These are phyloP conservation scores for Solanum peruvianum DNA, from an alignment of 257 asterid species.

Conservation along the genomic window DNA sequence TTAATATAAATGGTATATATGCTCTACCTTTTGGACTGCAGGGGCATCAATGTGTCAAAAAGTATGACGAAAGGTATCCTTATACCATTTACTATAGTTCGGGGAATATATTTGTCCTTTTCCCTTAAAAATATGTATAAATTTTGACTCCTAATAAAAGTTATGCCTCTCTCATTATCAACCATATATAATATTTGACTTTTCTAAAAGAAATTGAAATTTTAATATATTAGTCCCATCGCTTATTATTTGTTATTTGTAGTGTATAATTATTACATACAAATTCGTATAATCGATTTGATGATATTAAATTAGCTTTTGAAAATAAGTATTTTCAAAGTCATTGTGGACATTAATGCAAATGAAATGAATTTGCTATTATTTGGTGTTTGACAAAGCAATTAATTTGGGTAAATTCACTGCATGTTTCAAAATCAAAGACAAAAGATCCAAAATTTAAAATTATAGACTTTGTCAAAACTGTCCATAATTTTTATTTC, in stretches of 20 bases:
- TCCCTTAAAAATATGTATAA: no score
- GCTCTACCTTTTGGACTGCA: no score
- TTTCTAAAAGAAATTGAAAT: no score
- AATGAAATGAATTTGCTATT: not conserved
- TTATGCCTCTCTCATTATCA: not conserved
- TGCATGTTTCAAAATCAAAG: not conserved
- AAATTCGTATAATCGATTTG: not conserved
- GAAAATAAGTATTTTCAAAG: not conserved
- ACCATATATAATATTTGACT: not conserved
- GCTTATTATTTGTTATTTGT: not conserved
- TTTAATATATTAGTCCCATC: not conserved
- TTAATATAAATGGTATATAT: no score
- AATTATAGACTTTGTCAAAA: not conserved
- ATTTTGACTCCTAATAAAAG: no score
- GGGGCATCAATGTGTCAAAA: no score
- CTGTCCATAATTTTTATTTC: not conserved
- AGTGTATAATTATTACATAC: not conserved
- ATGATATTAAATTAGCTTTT: not conserved
- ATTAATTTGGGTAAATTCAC: not conserved
- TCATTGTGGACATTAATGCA: not conserved
- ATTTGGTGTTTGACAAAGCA: not conserved
- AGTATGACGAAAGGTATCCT: no score
- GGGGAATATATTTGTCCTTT: no score
- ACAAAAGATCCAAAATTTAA: not conserved
- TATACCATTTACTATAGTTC: no score